Percentiles rank a stretch among this genome's conserved stretches.
These are phyloP conservation scores for Arthrobotrys musiformis DNA, from an alignment of 2,329 filamentous ascomycete species.

Conservation along the genomic window DNA sequence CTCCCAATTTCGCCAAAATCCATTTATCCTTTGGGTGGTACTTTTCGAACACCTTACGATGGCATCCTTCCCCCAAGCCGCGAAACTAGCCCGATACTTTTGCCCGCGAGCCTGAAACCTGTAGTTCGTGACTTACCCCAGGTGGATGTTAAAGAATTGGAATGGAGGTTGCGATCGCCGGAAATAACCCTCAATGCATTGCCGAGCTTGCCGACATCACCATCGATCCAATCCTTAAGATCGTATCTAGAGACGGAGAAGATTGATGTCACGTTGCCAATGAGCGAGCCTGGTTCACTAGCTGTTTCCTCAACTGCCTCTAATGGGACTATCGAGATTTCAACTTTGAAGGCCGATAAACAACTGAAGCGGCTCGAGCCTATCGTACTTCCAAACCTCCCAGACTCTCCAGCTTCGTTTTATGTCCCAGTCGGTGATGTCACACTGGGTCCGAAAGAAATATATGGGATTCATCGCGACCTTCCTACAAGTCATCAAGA, in stretches of 20 bases:
- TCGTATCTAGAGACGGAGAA: background rate
- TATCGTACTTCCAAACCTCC: constrained; percentile 1
- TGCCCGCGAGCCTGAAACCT: background rate
- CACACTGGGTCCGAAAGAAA: background rate
- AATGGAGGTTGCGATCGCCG: background rate
- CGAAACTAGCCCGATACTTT: background rate
- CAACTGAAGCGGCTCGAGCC: background rate
- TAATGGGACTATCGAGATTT: background rate
- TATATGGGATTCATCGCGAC: background rate
- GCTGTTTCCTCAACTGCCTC: background rate
- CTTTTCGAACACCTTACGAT: background rate
- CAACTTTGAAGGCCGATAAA: background rate
- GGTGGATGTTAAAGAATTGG: background rate
- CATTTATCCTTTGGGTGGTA: background rate
- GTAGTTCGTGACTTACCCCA: background rate
- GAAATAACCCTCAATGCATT: background rate
- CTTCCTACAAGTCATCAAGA: constrained; percentile 15
- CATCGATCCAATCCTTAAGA: constrained; percentile 1
- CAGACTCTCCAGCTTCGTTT: constrained; percentile 15
- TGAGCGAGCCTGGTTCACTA: background rate
- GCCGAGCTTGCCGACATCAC: constrained; percentile 1
- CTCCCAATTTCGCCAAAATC: constrained; percentile 22
- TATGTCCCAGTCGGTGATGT: background rate
- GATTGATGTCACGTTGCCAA: background rate
- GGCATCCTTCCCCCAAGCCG: constrained; percentile 10